Evolutionary conservation across 352 stramenopile genomes (phyloP), one percentile per base, ranked within the genome.

Genomic region (Globisporangium canariense): DNA sequence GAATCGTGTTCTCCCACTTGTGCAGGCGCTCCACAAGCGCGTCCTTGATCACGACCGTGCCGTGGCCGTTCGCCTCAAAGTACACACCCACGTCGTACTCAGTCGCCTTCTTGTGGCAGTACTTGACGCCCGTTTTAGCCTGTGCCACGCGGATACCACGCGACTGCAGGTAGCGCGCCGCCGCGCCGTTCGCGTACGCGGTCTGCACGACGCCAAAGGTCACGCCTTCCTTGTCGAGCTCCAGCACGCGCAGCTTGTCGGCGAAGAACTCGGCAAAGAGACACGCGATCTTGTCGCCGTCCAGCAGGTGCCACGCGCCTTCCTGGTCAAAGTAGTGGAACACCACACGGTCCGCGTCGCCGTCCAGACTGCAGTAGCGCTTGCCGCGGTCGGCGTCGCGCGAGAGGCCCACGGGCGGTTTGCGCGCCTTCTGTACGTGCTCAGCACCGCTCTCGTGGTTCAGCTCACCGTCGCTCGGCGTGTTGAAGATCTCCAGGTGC

Each of bases 1-100:
- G 78, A 43, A 90, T 60, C 62, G 74, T 73, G 69, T 78, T 89
- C 65, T 93, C 84, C 73, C 77, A 83, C 67, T 92, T 91, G 68
- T 90, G 72, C 14, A 98, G 77, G 53, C 90, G 87, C 30, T 93
- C 83, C 46, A 93, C 83, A 32, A 98, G 81, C 50, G 81, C 71
- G 43, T 96, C 83, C 56, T 91, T 96, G 74, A 99, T 97, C 25
- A 99, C 75, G 30, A 99, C 96, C 2, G 97, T 99, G 43, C 98
- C 98, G 78, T 99, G 98, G 53, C 98, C 98, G 79, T 99, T 99
- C 36, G 98, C 91, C 78, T 99, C 98, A 77, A 99, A 99, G 86
- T 99, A 99, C 46, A 99, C 89, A 38, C 97, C 97, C 63, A 99
- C 89, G 77, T 99, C 98, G 73, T 97, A 99, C 61, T 98, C 74